phyloP scores from a whole-genome alignment of 2,329 filamentous ascomycete species.

The Emericellopsis atlantica region DNA sequence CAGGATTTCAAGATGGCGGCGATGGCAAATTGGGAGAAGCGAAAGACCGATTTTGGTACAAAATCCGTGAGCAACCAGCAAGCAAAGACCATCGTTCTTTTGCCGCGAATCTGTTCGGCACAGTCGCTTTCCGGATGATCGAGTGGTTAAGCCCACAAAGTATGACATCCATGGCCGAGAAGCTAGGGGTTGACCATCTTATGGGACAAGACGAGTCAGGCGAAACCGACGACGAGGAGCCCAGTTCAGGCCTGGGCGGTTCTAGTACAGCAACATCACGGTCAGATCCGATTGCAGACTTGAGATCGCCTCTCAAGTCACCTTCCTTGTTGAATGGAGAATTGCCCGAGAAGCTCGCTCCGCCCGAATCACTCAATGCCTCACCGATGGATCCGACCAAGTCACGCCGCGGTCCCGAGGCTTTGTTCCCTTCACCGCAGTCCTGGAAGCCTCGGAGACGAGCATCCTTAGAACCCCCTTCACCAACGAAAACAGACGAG shows the following conservation, averaged over 20 bases:
- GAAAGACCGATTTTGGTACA: neutral
- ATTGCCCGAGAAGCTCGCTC: slow-evolving; percentile 1
- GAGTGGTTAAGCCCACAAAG: slow-evolving; percentile 55
- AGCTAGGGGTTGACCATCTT: slow-evolving; percentile 7
- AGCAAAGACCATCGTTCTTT: slow-evolving; percentile 48
- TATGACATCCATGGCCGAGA: slow-evolving; percentile 33
- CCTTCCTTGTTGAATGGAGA: slow-evolving; percentile 1
- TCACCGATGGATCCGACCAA: slow-evolving; percentile 2
- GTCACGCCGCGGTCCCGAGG: slow-evolving; percentile 1
- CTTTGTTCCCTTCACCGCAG: slow-evolving; percentile 1
- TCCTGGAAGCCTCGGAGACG: slow-evolving; percentile 15
- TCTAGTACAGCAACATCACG: neutral
- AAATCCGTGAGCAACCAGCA: slow-evolving; percentile 10
- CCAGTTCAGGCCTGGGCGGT: neutral
- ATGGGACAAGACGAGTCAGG: neutral
- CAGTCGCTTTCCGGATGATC: slow-evolving; percentile 55
- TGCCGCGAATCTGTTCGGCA: slow-evolving; percentile 51
- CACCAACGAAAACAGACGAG: slow-evolving; percentile 14
- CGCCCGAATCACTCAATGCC: slow-evolving; percentile 1
- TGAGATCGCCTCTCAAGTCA: neutral
- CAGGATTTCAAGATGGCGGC: neutral
- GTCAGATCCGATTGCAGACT: neutral
- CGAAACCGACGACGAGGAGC: neutral
- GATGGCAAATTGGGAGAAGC: neutral
- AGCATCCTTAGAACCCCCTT: slow-evolving; percentile 17